Base-by-base conservation (phyloP, 116 monocot species). In the Thalassia testudinum region DNA sequence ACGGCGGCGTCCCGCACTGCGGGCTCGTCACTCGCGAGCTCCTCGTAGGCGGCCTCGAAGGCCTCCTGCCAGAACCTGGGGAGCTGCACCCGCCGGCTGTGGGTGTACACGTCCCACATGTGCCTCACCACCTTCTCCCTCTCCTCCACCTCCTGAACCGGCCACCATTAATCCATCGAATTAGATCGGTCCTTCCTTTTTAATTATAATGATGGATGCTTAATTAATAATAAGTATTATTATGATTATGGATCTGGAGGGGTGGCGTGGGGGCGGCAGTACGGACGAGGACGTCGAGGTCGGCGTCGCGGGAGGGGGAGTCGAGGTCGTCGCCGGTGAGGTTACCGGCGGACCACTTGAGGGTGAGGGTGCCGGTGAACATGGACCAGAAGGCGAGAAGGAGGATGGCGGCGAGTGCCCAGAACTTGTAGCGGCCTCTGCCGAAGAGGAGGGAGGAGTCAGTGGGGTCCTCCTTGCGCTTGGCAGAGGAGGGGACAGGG, bases 341-440 rank as follows among this genome's bases (percentile, higher is more conserved):
- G 78, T n/a, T n/a, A n/a, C n/a, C n/a, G n/a, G n/a, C n/a, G n/a
- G n/a, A n/a, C n/a, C n/a, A n/a, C n/a, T n/a, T 77, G 44, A 87
- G 73, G 34, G 87, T 72, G 72, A 87, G 65, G 48, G 87, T 75
- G 70, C 78, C 82, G 43, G 82, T 66, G 67, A 82, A 71, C 82
- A 87, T 78, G 21, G 87, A 87, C 87, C 87, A 87, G 60, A 87
- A 70, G 25, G 87, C 82, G 43, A 87, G 78, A 58, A 87, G 82
- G 55, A 75, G 47, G 67, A 87, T n/a, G n/a, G n/a, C n/a, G n/a
- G n/a, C n/a, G n/a, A n/a, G n/a, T n/a, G n/a, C n/a, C n/a, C n/a
- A n/a, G 61, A 74, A 68, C 75, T 87, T 87, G 78, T 73, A 78
- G 30, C 78, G 62, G 13, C 78, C 75, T 49, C 67, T 69, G 27